These are phyloP conservation scores for Pyrenochaeta sp. DNA, from an alignment of 2,329 filamentous ascomycete genomes.

Conservation along the genomic window DNA sequence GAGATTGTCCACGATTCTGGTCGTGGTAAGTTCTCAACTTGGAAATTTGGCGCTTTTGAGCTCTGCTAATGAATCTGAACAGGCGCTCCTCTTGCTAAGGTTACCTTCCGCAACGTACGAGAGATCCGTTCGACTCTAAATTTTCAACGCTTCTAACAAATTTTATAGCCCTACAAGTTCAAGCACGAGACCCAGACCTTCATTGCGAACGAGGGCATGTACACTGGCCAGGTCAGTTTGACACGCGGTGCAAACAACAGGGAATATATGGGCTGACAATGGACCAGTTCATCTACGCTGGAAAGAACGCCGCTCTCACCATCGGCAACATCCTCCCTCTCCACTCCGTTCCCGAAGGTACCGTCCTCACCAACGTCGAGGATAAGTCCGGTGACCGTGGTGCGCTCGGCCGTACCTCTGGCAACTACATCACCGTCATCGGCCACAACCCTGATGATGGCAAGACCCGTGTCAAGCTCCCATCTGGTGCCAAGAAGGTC, in stretches of 20 bases:
- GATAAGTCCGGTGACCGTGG: conserved; percentile 98
- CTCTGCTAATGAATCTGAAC: conserved; percentile 29
- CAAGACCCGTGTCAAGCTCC: conserved; percentile 99
- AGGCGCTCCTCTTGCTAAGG: conserved; percentile 86
- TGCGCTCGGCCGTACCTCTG: conserved; percentile 93
- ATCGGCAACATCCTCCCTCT: conserved; percentile 98
- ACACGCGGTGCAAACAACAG: not conserved
- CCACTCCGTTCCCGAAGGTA: conserved; percentile 96
- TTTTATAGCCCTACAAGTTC: conserved; percentile 81
- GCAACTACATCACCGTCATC: conserved; percentile 90
- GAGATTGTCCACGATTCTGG: conserved; percentile 99
- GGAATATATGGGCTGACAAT: conserved; percentile 27
- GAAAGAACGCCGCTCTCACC: conserved; percentile 96
- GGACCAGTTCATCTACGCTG: conserved; percentile 90
- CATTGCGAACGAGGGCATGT: conserved; percentile 99
- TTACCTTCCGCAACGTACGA: conserved; percentile 83
- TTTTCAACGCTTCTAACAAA: conserved; percentile 24
- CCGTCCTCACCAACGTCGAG: conserved; percentile 98
- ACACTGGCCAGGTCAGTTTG: conserved; percentile 81
- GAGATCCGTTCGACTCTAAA: conserved; percentile 5
- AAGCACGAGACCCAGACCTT: conserved; percentile 98
- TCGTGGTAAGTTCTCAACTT: conserved; percentile 72
- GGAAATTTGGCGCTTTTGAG: conserved; percentile 12
- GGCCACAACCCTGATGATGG: conserved; percentile 71
- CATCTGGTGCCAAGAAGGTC: conserved; percentile 98